Percentiles rank a stretch among this genome's conserved stretches.
These are phyloP conservation scores for Capronia epimyces DNA, from an alignment of 2,329 filamentous ascomycete genomes.

Conservation along the genomic window DNA sequence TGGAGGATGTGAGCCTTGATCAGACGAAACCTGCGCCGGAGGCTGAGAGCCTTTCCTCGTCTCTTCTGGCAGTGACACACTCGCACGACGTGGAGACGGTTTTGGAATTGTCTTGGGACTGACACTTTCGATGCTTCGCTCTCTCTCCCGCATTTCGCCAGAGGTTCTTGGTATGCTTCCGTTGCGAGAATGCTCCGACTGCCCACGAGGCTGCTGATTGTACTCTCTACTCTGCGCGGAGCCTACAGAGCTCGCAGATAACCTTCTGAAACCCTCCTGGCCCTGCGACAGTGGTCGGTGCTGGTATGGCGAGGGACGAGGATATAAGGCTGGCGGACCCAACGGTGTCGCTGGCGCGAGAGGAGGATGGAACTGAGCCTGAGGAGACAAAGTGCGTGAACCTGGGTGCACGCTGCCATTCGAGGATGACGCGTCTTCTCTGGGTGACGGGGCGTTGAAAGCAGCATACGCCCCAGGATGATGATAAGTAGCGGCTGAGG, in stretches of 20 bases:
- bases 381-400: slow-evolving; percentile 23
- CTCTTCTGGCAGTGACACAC: slow-evolving; percentile 13
- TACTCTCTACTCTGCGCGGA: slow-evolving; percentile 25
- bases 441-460: slow-evolving; percentile 16
- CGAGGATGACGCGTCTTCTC: slow-evolving; percentile 20
- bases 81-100: slow-evolving; percentile 23
- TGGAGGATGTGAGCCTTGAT: slow-evolving; percentile 1
- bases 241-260: slow-evolving; percentile 24
- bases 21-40: slow-evolving; percentile 6
- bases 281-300: slow-evolving; percentile 27
- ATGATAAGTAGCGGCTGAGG: slow-evolving; percentile 13
- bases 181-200: slow-evolving; percentile 20
- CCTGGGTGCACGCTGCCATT: slow-evolving; percentile 19
- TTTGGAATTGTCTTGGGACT: slow-evolving; percentile 30
- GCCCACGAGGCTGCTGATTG: slow-evolving; percentile 10
- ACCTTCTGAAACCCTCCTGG: slow-evolving; percentile 25
- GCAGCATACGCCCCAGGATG: slow-evolving; percentile 18
- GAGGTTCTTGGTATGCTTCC: slow-evolving; percentile 24
- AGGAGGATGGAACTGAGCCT: slow-evolving; percentile 23
- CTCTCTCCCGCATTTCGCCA: slow-evolving; percentile 25
- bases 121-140: slow-evolving; percentile 29
- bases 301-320: slow-evolving; percentile 23
- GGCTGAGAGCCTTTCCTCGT: slow-evolving; percentile 8
- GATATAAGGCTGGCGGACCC: slow-evolving; percentile 26
- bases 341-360: slow-evolving; percentile 27